phyloP scores from a whole-genome alignment of 139 green algal genomes.

The Raphidocelis subcapitata region DNA sequence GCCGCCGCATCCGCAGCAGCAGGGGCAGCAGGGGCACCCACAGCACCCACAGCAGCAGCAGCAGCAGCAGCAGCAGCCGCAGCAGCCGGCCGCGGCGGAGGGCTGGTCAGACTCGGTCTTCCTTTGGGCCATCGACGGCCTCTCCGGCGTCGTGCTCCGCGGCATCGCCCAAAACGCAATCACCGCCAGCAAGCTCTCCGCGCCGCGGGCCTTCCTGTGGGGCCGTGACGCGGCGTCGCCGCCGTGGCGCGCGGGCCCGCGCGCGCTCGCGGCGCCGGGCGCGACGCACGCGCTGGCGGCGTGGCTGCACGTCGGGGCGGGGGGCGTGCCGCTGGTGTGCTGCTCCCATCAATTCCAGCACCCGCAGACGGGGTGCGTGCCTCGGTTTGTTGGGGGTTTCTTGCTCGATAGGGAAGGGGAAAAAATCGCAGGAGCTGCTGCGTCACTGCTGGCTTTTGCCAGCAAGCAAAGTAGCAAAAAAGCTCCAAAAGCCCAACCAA shows the following conservation, averaged over 20 bases:
- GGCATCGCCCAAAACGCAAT: slow-evolving; percentile 38
- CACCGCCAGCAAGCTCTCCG: slow-evolving; percentile 3
- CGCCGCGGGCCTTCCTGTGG: slow-evolving; percentile 52
- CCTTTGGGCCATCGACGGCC: slow-evolving; percentile 62
- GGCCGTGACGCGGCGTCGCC: slow-evolving; percentile 23
- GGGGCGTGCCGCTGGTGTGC: too few species aligned
- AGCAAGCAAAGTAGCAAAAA: too few species aligned
- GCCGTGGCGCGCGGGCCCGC: too few species aligned
- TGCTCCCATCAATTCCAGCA: too few species aligned
- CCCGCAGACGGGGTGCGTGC: neutral
- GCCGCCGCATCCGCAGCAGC: neutral
- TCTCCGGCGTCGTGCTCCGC: slow-evolving; percentile 50
- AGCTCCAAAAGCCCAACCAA: too few species aligned
- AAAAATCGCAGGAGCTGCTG: too few species aligned
- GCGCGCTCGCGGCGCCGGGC: neutral
- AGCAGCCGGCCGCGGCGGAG: neutral
- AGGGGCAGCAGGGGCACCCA: neutral
- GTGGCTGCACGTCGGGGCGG: neutral
- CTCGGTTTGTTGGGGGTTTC: too few species aligned
- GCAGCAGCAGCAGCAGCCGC: neutral
- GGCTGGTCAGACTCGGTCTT: slow-evolving; percentile 37
- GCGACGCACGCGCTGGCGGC: neutral
- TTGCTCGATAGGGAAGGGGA: too few species aligned
- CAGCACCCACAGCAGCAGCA: neutral
- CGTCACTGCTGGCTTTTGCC: too few species aligned